Evolutionary conservation across 2,329 filamentous ascomycete species (phyloP).

Genomic region (Sordariomycetes sp.): DNA sequence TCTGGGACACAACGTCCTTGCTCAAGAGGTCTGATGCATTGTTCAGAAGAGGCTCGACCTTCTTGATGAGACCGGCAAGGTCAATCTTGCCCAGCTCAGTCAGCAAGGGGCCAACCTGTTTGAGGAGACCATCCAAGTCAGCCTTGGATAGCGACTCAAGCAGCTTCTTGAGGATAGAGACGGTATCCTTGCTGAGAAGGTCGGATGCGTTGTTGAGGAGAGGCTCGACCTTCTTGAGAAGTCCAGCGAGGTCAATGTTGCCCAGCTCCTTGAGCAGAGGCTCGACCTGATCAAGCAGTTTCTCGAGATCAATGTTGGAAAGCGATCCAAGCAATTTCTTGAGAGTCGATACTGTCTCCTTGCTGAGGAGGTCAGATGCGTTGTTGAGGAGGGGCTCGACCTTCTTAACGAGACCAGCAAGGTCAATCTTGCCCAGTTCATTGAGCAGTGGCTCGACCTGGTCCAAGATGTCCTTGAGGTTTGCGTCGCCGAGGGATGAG

Average conservation of each 20-base stretch:
- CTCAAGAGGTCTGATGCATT: conserved; percentile 18
- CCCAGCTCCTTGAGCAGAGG: conserved; percentile 18
- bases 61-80: conserved; percentile 15
- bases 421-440: conserved; percentile 17
- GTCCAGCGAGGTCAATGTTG: conserved; percentile 18
- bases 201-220: conserved; percentile 17
- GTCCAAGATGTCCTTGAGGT: conserved; percentile 20
- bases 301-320: conserved; percentile 20
- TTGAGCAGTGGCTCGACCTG: conserved; percentile 24
- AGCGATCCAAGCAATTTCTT: conserved; percentile 20
- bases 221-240: conserved; percentile 18
- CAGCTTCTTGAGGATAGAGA: conserved; percentile 9
- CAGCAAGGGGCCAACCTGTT: conserved; percentile 18
- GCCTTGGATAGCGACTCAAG: conserved; percentile 20
- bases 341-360: conserved; percentile 11
- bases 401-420: conserved; percentile 16
- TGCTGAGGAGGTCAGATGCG: conserved; percentile 17
- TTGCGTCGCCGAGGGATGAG: conserved; percentile 17
- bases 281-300: conserved; percentile 17
- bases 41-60: conserved; percentile 18
- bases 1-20: conserved; percentile 11
- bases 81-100: conserved; percentile 19
- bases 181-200: conserved; percentile 17
- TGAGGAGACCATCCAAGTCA: conserved; percentile 16
- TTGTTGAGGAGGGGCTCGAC: conserved; percentile 16